Conservation (phyloP, 805 yeast species). For the Schwanniomyces sp. region DNA sequence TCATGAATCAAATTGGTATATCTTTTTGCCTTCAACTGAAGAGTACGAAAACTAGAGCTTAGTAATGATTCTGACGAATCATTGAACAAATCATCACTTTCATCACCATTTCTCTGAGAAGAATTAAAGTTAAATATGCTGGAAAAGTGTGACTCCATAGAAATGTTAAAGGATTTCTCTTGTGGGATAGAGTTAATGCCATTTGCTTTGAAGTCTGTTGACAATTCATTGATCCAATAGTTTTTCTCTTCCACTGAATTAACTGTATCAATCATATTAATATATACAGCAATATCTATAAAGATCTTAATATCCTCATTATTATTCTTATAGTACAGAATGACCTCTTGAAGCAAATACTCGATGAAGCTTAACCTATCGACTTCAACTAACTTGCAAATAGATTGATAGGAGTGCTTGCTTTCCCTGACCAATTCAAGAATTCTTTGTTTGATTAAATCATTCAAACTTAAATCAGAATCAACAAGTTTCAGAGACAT, state of each 20-base stretch:
- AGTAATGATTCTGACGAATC: neutral
- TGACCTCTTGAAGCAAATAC: conserved; percentile 12
- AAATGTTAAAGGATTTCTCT: conserved; percentile 12
- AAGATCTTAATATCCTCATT: conserved; percentile 24
- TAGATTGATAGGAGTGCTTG: conserved; percentile 1
- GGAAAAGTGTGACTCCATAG: conserved; percentile 27
- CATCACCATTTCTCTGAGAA: neutral
- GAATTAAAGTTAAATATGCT: conserved; percentile 21
- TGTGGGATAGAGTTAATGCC: neutral
- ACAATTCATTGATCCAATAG: conserved; percentile 20
- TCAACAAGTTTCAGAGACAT: neutral
- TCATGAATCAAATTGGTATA: neutral
- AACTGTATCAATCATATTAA: conserved; percentile 16
- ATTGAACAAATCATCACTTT: conserved; percentile 7
- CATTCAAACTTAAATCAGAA: conserved; percentile 1
- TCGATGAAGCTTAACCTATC: conserved; percentile 6
- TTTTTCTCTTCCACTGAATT: conserved; percentile 15
- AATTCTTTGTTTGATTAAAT: conserved; percentile 4
- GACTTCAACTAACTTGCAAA: conserved; percentile 1
- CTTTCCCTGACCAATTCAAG: conserved; percentile 1
- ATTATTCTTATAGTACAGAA: conserved; percentile 16
- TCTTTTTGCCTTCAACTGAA: neutral
- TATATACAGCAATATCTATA: conserved; percentile 20
- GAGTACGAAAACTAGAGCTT: neutral
- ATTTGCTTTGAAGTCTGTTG: neutral